Percentiles rank a stretch among this genome's conserved stretches.
Evolutionary conservation across 331 rosid genomes (phyloP).

Genomic region (Dryas integrifolia): DNA sequence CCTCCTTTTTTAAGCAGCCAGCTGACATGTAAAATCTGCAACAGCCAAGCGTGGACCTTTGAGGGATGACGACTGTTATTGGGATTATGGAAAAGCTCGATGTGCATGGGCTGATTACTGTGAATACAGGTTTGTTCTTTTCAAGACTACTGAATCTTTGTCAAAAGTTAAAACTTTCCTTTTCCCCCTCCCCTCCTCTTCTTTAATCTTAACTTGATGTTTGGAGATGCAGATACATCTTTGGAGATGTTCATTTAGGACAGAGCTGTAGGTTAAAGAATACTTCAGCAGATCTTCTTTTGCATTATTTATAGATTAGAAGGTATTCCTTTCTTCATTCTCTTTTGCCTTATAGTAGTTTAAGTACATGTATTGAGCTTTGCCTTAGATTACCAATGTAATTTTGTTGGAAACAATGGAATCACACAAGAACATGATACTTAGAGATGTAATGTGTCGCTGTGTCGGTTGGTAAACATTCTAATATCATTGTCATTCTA

Average conservation of each 20-base stretch:
- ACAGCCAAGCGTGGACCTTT: constrained; percentile 97
- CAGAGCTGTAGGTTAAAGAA: constrained; percentile 93
- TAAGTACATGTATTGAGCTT: neutral
- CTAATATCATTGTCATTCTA: too few relatives aligned
- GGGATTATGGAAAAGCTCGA: constrained; percentile 99
- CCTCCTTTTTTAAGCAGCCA: constrained; percentile 10
- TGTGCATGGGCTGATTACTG: constrained; percentile 95
- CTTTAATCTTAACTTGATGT: constrained; percentile 6
- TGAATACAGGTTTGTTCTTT: constrained; percentile 74
- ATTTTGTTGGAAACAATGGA: neutral
- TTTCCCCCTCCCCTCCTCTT: neutral
- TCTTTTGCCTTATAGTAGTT: neutral
- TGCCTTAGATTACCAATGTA: neutral
- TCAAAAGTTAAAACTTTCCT: neutral
- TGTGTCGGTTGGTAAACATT: too few relatives aligned
- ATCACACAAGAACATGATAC: neutral
- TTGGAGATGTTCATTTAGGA: constrained; percentile 97
- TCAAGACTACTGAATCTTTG: neutral
- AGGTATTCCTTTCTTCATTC: constrained; percentile 41
- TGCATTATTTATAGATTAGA: constrained; percentile 62
- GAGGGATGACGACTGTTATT: constrained; percentile 89
- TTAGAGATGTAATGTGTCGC: too few relatives aligned
- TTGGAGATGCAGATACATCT: constrained; percentile 61
- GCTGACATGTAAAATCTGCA: constrained; percentile 21
- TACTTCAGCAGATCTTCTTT: constrained; percentile 50